Percentiles rank a stretch among this genome's conserved stretches.
These are phyloP conservation scores for Gamsiella multidivaricata DNA, from an alignment of 192 early-diverging fungal species.

Conservation along the genomic window DNA sequence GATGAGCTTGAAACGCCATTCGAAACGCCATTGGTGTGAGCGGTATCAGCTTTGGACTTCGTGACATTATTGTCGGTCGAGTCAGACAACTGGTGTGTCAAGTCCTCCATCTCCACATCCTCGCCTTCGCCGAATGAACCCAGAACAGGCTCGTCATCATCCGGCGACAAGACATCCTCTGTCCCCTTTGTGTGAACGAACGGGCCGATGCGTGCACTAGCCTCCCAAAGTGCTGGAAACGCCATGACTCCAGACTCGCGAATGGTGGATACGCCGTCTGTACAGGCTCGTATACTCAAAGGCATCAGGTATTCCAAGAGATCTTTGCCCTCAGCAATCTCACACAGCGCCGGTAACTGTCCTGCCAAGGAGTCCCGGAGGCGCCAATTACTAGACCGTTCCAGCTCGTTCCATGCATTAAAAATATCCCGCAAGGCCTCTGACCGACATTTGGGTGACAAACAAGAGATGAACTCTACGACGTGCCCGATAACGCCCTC, in stretches of 20 bases:
- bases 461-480: slow-evolving; percentile 72
- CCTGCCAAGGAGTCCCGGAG: slow-evolving; percentile 76
- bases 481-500: slow-evolving; percentile 76
- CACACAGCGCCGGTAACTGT: slow-evolving; percentile 75
- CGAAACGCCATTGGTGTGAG: background rate
- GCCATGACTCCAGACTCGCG: slow-evolving; percentile 63
- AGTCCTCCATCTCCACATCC: slow-evolving; percentile 46
- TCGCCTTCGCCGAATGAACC: slow-evolving; percentile 44
- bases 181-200: slow-evolving; percentile 2
- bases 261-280: slow-evolving; percentile 65
- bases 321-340: slow-evolving; percentile 67
- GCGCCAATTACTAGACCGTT: slow-evolving; percentile 73
- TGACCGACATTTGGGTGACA: slow-evolving; percentile 70
- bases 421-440: slow-evolving; percentile 73
- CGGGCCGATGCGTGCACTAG: slow-evolving; percentile 23
- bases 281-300: slow-evolving; percentile 66
- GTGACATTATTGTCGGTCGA: background rate
- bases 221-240: slow-evolving; percentile 38
- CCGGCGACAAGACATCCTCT: background rate
- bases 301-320: slow-evolving; percentile 77
- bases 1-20: background rate
- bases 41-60: background rate
- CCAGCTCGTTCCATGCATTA: slow-evolving; percentile 76
- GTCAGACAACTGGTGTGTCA: slow-evolving; percentile 12
- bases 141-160: slow-evolving; percentile 2